Evolutionary conservation across 2,329 filamentous ascomycete species (phyloP).

Genomic region (Coniosporium tulheliwenetii): DNA sequence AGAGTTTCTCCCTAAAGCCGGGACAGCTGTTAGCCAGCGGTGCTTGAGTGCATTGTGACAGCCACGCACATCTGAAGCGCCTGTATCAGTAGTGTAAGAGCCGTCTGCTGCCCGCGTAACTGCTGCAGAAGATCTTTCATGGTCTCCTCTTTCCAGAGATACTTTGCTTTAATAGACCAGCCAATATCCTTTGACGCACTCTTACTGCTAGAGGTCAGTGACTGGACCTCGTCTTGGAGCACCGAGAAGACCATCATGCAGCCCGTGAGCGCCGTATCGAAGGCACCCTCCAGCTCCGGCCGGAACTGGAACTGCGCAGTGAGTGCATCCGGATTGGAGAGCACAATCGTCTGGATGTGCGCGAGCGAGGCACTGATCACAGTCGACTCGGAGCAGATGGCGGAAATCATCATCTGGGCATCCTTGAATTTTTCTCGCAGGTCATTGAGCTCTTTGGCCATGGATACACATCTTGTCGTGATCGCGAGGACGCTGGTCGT

Average conservation of each 20-base stretch:
- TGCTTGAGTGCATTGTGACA: not conserved
- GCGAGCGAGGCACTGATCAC: constrained; percentile 16
- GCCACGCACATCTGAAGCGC: constrained; percentile 14
- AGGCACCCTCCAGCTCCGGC: constrained; percentile 14
- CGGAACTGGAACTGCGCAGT: constrained; percentile 8
- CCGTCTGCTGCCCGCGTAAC: constrained; percentile 17
- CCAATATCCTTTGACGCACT: constrained; percentile 3
- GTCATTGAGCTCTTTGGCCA: constrained; percentile 15
- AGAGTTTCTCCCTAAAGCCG: constrained; percentile 12
- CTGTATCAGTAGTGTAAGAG: constrained; percentile 16
- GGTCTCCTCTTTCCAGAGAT: constrained; percentile 16
- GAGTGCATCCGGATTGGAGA: constrained; percentile 8
- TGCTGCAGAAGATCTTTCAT: constrained; percentile 18
- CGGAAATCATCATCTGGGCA: constrained; percentile 14
- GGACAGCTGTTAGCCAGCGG: not conserved
- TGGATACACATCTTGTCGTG: constrained; percentile 13
- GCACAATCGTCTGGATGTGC: constrained; percentile 15
- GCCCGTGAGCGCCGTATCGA: constrained; percentile 16
- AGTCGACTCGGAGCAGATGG: constrained; percentile 18
- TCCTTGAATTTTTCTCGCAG: constrained; percentile 15
- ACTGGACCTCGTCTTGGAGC: constrained; percentile 15
- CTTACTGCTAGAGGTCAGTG: constrained; percentile 7
- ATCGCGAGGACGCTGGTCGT: constrained; percentile 2
- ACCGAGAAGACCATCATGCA: constrained; percentile 17
- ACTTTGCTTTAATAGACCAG: constrained; percentile 11